Base-by-base conservation (phyloP, 2,329 filamentous ascomycete genomes). In the Aspergillus tanneri region DNA sequence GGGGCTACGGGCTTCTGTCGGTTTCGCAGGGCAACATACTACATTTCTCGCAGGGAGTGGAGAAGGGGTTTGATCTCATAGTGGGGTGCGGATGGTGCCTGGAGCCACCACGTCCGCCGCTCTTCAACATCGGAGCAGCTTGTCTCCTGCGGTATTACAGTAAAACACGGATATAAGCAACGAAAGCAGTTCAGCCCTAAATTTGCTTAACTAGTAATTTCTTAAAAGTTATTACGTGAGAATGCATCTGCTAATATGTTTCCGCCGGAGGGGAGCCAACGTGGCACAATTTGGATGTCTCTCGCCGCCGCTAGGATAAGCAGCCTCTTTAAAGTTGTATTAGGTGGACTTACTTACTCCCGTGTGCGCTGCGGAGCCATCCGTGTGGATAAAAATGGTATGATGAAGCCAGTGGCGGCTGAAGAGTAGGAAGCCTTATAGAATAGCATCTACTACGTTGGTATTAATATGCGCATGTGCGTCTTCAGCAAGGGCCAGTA, bases 381-480 rank as follows among this genome's bases (percentile, higher is more conserved):
- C 34, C 19, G 19, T 36, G 19, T 36, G 34, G 34, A 36, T 36
- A 36, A 36, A 9, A 36, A 36, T 11, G 18, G 34, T 36, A 36
- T 36, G 19, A 36, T 36, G 11, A 36, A 36, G 34, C 19, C 19
- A 36, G 11, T 36, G 11, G 34, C 18, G 19, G 34, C 34, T 36
- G 34, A 36, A 36, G 34, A 36, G 34, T 36, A 36, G 34, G n/a
- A 36, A 16, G 34, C 11, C 34, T 36, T 36, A 16, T 4, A 36
- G 34, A 36, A 36, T 36, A 16, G n/a, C 19, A 16, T 36, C 34
- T 36, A 36, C 34, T 36, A 16, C 19, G 19, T 10, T 36, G n/a
- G 19, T 36, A 36, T 36, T 36, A 36, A 36, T 36, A 16, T 36
- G n/a, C 34, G 34, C 34, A 36, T 36, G 19, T 36, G 19, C 34